Conservation (phyloP, 2,329 filamentous ascomycete genomes). For the Metarhizium sp. region DNA sequence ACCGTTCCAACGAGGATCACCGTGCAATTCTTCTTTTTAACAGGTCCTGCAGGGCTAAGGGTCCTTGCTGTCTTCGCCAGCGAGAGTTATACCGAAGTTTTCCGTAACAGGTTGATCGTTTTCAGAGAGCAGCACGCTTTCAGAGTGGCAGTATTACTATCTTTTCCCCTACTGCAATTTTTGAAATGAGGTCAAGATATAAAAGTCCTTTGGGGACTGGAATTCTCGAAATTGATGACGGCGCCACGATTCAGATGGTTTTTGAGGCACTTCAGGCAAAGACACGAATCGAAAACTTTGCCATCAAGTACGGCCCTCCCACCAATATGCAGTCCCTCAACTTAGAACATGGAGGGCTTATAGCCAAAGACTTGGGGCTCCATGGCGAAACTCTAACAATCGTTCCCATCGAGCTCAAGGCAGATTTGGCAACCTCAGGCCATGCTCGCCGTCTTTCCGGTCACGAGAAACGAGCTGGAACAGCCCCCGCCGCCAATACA, state of each 20-base stretch:
- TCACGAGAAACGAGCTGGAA: slow-evolving; percentile 1
- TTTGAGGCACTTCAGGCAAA: slow-evolving; percentile 50
- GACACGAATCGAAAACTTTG: slow-evolving; percentile 57
- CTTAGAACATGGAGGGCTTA: slow-evolving; percentile 39
- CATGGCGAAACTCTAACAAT: slow-evolving; percentile 43
- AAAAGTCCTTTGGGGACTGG: slow-evolving; percentile 66
- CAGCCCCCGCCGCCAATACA: too few species aligned
- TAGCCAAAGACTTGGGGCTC: slow-evolving; percentile 38
- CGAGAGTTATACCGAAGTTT: too few species aligned
- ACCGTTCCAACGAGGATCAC: too few species aligned
- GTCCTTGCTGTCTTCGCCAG: too few species aligned
- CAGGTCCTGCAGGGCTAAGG: too few species aligned
- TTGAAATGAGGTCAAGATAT: slow-evolving; percentile 61
- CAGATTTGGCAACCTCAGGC: slow-evolving; percentile 4
- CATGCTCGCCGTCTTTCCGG: neutral
- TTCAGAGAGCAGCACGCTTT: too few species aligned
- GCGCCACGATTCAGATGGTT: slow-evolving; percentile 55
- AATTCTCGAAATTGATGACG: slow-evolving; percentile 58
- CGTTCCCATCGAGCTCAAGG: slow-evolving; percentile 27
- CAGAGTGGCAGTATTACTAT: too few species aligned
- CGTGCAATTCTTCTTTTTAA: too few species aligned
- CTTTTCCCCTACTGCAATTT: neutral
- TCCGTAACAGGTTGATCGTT: too few species aligned
- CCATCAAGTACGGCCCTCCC: slow-evolving; percentile 79
- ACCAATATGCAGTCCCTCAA: slow-evolving; percentile 54